Evolutionary conservation across 2,329 filamentous ascomycete species (phyloP).

Genomic region (Blumeria hordei): DNA sequence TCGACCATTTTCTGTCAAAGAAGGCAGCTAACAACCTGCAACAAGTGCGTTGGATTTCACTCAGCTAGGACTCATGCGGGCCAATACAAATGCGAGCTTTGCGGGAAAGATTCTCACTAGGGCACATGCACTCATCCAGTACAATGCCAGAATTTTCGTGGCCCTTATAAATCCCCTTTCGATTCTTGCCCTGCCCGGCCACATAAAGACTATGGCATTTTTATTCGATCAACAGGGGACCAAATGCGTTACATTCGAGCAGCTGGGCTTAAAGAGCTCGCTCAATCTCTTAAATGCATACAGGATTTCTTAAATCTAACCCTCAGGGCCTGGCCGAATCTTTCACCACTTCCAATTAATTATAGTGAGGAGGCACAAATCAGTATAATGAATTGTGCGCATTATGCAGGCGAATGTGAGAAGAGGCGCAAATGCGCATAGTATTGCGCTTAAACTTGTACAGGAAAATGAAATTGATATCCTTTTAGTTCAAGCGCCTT

Average conservation of each 20-base stretch:
- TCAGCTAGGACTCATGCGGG: neutral
- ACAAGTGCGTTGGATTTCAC: neutral
- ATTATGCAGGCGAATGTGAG: neutral
- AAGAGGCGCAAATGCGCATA: neutral
- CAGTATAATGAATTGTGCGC: neutral
- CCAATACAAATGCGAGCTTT: neutral
- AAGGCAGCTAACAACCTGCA: neutral
- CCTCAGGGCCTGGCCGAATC: neutral
- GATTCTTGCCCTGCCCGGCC: neutral
- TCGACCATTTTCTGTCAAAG: too few relatives aligned
- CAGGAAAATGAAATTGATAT: neutral
- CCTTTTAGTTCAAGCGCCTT: neutral
- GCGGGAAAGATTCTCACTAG: too few relatives aligned
- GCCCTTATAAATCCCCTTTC: neutral
- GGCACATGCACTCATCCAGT: too few relatives aligned
- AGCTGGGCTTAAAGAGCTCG: neutral
- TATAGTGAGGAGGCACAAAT: neutral
- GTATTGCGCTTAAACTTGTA: neutral
- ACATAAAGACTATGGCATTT: neutral
- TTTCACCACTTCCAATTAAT: neutral
- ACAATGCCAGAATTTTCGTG: neutral
- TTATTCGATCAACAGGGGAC: neutral
- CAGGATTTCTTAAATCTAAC: neutral
- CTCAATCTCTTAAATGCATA: neutral
- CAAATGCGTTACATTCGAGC: neutral